A percentile compares a stretch with the other conserved stretches of the same genome.
Conservation (phyloP, 306 rosid species). For the Morella rubra region DNA sequence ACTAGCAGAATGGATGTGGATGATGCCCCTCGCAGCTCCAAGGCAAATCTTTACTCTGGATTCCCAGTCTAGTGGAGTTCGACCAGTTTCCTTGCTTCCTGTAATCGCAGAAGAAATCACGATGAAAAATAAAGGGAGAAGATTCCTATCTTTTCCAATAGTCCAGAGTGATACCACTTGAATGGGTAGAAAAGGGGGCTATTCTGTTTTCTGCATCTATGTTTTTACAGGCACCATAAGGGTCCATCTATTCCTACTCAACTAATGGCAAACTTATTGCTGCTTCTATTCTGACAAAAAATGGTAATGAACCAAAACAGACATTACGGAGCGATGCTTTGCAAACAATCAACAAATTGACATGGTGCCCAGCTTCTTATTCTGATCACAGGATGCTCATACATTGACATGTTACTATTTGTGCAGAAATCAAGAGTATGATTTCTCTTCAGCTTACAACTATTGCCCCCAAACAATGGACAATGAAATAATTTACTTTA, state of each 20-base stretch:
- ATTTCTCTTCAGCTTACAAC: not conserved
- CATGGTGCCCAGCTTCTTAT: no score
- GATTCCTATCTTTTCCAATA: not conserved
- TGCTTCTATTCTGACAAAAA: not conserved
- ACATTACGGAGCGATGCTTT: no score
- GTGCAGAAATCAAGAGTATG: not conserved
- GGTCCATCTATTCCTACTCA: not conserved
- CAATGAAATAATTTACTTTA: not conserved
- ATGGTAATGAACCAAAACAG: not conserved
- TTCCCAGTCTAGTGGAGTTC: slow-evolving; percentile 75
- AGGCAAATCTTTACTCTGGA: slow-evolving; percentile 67
- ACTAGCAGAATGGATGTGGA: slow-evolving; percentile 70
- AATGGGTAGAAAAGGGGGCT: not conserved
- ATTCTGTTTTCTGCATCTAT: not conserved
- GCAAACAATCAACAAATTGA: no score
- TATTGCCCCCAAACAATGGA: not conserved
- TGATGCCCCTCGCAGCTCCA: slow-evolving; percentile 80
- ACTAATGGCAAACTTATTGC: not conserved
- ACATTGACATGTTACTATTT: not conserved
- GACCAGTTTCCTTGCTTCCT: slow-evolving; percentile 68
- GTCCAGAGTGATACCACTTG: not conserved
- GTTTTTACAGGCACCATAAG: not conserved
- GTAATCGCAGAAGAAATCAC: slow-evolving; percentile 21
- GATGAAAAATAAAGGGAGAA: not conserved
- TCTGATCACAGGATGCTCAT: not conserved